Evolutionary conservation across 164 flowering plant species (phyloP), one percentile per base, ranked within the genome.

Genomic region (Magnolia sinica): DNA sequence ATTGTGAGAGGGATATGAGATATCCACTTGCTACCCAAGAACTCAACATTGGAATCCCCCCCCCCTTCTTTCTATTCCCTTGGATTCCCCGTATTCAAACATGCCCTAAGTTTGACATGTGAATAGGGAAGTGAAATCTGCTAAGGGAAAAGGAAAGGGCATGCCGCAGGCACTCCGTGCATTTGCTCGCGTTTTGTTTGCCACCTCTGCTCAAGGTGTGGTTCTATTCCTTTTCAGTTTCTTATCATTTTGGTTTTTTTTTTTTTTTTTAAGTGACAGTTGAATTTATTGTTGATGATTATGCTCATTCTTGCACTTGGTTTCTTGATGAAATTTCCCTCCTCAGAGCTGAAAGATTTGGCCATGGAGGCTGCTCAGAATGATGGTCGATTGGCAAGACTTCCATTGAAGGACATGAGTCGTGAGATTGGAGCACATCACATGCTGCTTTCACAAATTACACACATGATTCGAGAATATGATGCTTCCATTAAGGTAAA

Each of bases 131-230:
- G 93, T 95, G 74, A 87, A 73, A 82, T 87, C 88, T 73, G 76
- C 85, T 63, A 76, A 78, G 73, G 90, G 92, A 50, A 90, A 85
- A 77, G 97, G 96, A 70, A 91, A 80, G 78, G 97, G 98, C n/a
- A 83, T 95, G 81, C 97, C 98, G 5, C 98, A 89, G 51, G 84
- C 96, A 68, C 90, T 95, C 6, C 91, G 96, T 79, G 96, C 97
- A 69, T 88, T 87, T 91, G 90, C 89, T 78, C 94, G 97, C 74
- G 84, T 95, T 79, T 73, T 90, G 27, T 86, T 82, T 77, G 84
- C 85, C 61, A 82, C 84, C 50, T 84, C 89, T 76, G 75, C 79
- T 73, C 85, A 90, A 85, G 98, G 96, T 91, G 29, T 61, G 45
- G 45, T 37, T 37, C 45, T 37, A 37, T 37, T 37, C 45, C 45